phyloP scores from a whole-genome alignment of 2,329 filamentous ascomycete species.

The Scolecobasidium constrictum region DNA sequence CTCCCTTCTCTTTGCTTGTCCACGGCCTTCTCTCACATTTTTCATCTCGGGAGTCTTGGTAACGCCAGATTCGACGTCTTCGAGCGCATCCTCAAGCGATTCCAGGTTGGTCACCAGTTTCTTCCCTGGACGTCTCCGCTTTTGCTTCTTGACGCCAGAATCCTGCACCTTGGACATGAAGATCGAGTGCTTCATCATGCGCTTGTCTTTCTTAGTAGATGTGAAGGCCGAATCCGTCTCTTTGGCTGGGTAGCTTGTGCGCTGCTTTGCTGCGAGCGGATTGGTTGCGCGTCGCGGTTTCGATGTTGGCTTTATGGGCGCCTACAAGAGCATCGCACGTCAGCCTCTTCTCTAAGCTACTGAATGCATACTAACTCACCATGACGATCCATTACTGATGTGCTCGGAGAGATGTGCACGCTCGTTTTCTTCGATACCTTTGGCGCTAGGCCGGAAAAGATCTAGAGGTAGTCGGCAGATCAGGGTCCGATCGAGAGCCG shows the following conservation, averaged over 20 bases:
- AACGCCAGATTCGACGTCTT: slow-evolving; percentile 43
- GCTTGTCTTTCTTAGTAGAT: slow-evolving; percentile 73
- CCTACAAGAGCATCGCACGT: background rate
- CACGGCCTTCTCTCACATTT: slow-evolving; percentile 52
- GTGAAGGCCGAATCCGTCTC: slow-evolving; percentile 40
- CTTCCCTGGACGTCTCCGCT: slow-evolving; percentile 58
- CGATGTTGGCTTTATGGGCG: slow-evolving; percentile 5
- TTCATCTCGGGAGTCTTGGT: slow-evolving; percentile 23
- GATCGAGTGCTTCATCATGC: slow-evolving; percentile 65
- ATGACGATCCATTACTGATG: too few species aligned
- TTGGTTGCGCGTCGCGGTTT: background rate
- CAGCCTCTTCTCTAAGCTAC: too few species aligned
- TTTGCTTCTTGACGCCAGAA: slow-evolving; percentile 41
- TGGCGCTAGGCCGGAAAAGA: too few species aligned
- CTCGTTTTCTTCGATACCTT: too few species aligned
- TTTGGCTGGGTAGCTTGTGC: slow-evolving; percentile 6
- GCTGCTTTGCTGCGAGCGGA: background rate
- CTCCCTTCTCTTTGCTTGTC: slow-evolving; percentile 74
- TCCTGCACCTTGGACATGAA: slow-evolving; percentile 72
- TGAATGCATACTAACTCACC: too few species aligned
- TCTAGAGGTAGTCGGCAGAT: too few species aligned
- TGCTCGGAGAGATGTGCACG: too few species aligned
- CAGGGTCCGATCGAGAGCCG: too few species aligned
- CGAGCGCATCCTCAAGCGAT: slow-evolving; percentile 69
- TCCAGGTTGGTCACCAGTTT: slow-evolving; percentile 69